These are phyloP conservation scores for Suhomyces guaymorum DNA, from an alignment of 1,139 yeast species.

Conservation along the genomic window DNA sequence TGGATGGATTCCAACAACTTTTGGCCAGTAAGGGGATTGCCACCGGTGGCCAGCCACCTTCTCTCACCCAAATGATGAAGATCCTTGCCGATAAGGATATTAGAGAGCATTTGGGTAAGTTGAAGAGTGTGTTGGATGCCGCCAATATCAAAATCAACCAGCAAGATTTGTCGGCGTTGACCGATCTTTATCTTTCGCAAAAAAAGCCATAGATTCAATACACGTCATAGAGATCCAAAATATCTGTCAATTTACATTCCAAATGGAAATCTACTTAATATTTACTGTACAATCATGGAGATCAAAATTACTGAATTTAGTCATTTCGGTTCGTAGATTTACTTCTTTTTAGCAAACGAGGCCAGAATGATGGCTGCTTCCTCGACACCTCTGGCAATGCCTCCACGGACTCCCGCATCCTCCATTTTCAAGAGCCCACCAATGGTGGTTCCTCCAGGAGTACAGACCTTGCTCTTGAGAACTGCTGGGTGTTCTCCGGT, in stretches of 20 bases:
- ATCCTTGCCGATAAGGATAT: slow-evolving; percentile 41
- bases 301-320: not conserved
- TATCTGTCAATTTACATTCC: too few relatives aligned
- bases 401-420: slow-evolving; percentile 84
- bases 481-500: slow-evolving; percentile 93
- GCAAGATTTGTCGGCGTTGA: slow-evolving; percentile 37
- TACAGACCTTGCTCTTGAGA: slow-evolving; percentile 84
- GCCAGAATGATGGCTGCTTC: slow-evolving; percentile 88
- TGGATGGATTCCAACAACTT: slow-evolving; percentile 34
- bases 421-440: slow-evolving; percentile 94
- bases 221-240: too few relatives aligned
- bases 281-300: too few relatives aligned
- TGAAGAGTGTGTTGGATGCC: slow-evolving; percentile 35
- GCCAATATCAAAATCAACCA: slow-evolving; percentile 35
- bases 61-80: slow-evolving; percentile 39
- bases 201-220: slow-evolving; percentile 10
- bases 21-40: slow-evolving; percentile 37
- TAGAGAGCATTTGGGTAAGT: slow-evolving; percentile 30
- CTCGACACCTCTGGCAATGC: slow-evolving; percentile 84
- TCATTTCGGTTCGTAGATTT: not conserved
- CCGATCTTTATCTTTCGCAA: slow-evolving; percentile 17
- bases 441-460: slow-evolving; percentile 98
- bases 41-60: slow-evolving; percentile 34
- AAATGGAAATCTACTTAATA: too few relatives aligned
- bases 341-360: slow-evolving; percentile 66